Percentiles rank a stretch among this genome's conserved stretches.
Conservation (phyloP, 2,329 filamentous ascomycete genomes). For the Cytospora schulzeri region DNA sequence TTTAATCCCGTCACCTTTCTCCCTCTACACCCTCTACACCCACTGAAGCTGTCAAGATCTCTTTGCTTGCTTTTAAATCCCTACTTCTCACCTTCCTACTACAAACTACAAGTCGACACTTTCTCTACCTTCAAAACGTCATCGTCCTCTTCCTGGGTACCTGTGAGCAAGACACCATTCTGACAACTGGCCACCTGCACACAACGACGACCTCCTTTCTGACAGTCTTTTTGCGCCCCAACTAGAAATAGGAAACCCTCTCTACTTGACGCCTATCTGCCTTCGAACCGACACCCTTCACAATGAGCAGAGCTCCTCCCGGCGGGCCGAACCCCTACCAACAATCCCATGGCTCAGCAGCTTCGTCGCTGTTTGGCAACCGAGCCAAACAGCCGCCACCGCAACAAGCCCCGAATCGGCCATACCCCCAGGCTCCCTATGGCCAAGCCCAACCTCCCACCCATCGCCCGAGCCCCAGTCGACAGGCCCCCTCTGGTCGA, state of each 20-base stretch:
- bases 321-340: slow-evolving; percentile 1
- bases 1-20: neutral
- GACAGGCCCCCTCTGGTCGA: slow-evolving; percentile 6
- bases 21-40: neutral
- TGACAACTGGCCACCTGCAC: neutral
- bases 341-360: neutral
- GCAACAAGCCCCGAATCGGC: slow-evolving; percentile 12
- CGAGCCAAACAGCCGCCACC: neutral
- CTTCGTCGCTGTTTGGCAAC: neutral
- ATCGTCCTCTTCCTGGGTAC: neutral
- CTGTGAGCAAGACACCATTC: neutral
- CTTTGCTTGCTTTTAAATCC: neutral
- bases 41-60: neutral
- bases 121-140: neutral
- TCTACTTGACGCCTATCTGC: neutral
- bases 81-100: neutral
- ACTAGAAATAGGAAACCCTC: neutral
- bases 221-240: neutral
- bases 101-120: neutral
- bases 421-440: slow-evolving; percentile 19
- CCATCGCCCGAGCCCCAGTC: slow-evolving; percentile 2
- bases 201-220: neutral
- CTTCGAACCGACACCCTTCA: neutral
- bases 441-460: slow-evolving; percentile 13
- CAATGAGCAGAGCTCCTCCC: neutral